phyloP scores from a whole-genome alignment of 495 filamentous ascomycete genomes.

The Elasticomyces elasticus region DNA sequence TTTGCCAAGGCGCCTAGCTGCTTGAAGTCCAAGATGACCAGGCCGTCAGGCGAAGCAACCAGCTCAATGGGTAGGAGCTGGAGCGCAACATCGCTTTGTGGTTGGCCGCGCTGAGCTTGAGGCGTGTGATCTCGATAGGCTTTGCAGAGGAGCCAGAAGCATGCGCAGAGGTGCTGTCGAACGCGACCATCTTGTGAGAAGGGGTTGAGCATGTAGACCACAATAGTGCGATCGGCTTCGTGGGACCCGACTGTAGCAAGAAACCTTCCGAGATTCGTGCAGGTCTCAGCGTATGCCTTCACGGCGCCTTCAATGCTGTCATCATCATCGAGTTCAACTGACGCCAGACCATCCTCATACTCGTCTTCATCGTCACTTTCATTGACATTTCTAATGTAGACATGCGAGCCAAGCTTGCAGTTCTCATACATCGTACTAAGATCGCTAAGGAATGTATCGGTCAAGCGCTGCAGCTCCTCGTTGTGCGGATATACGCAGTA shows the following conservation, averaged over 20 bases:
- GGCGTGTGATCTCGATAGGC: slow-evolving; percentile 45
- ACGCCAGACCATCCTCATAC: slow-evolving; percentile 11
- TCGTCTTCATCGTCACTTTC: slow-evolving; percentile 33
- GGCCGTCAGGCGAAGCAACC: slow-evolving; percentile 52
- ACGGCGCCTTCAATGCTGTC: slow-evolving; percentile 5
- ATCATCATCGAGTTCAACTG: slow-evolving; percentile 3
- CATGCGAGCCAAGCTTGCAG: slow-evolving; percentile 66
- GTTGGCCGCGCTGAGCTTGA: slow-evolving; percentile 39
- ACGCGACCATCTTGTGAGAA: slow-evolving; percentile 42
- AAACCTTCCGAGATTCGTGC: slow-evolving; percentile 33
- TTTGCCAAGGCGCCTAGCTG: slow-evolving; percentile 61
- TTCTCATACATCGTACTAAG: slow-evolving; percentile 67
- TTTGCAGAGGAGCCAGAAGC: slow-evolving; percentile 66
- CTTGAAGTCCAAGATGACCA: slow-evolving; percentile 57
- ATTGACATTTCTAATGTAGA: slow-evolving; percentile 16
- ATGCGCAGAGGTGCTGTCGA: slow-evolving; percentile 65
- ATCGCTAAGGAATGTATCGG: slow-evolving; percentile 59
- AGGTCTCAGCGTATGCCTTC: slow-evolving; percentile 17
- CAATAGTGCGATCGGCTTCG: slow-evolving; percentile 38
- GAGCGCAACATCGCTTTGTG: slow-evolving; percentile 54
- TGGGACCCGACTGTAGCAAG: slow-evolving; percentile 43
- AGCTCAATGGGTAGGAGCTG: slow-evolving; percentile 72
- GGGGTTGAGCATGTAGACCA: slow-evolving; percentile 80
- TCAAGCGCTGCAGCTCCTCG: slow-evolving; percentile 47
- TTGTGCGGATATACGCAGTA: slow-evolving; percentile 68